Evolutionary conservation across 129 eudicot genomes (phyloP).

Genomic region (Gnaphalium uliginosum): DNA sequence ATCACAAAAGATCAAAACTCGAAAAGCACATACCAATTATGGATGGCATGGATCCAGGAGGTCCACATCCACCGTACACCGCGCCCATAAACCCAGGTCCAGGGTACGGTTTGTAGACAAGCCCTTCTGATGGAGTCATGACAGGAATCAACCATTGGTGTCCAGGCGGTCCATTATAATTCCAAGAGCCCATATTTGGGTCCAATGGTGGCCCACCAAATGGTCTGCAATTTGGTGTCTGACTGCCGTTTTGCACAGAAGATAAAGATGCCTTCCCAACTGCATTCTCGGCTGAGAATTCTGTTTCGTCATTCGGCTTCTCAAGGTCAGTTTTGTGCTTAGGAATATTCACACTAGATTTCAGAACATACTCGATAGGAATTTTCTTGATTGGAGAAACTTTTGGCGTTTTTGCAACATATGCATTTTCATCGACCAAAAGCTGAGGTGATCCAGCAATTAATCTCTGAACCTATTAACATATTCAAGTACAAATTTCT

Average conservation of each 20-base stretch:
- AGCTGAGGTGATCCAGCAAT: slow-evolving; percentile 82
- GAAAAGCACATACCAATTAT: slow-evolving; percentile 31
- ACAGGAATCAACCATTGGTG: slow-evolving; percentile 94
- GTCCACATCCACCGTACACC: slow-evolving; percentile 53
- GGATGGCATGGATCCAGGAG: slow-evolving; percentile 53
- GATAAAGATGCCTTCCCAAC: slow-evolving; percentile 59
- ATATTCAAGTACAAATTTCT: neutral
- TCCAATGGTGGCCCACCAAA: slow-evolving; percentile 48
- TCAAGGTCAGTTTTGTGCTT: slow-evolving; percentile 44
- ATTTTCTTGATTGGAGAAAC: slow-evolving; percentile 51
- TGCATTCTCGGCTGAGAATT: slow-evolving; percentile 84
- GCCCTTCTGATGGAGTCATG: slow-evolving; percentile 95
- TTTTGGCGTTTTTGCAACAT: slow-evolving; percentile 52
- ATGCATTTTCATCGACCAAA: slow-evolving; percentile 56
- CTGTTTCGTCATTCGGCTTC: slow-evolving; percentile 50
- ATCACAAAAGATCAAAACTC: neutral
- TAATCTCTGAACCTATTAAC: slow-evolving; percentile 73
- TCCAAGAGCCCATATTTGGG: slow-evolving; percentile 50
- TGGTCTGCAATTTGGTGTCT: slow-evolving; percentile 42
- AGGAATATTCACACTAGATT: slow-evolving; percentile 36
- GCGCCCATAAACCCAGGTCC: slow-evolving; percentile 59
- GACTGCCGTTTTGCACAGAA: slow-evolving; percentile 53
- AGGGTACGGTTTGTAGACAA: slow-evolving; percentile 87
- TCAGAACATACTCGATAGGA: slow-evolving; percentile 48
- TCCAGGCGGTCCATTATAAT: slow-evolving; percentile 53